Conservation (phyloP, 352 stramenopile genomes). For the Phytopythium vexans region DNA sequence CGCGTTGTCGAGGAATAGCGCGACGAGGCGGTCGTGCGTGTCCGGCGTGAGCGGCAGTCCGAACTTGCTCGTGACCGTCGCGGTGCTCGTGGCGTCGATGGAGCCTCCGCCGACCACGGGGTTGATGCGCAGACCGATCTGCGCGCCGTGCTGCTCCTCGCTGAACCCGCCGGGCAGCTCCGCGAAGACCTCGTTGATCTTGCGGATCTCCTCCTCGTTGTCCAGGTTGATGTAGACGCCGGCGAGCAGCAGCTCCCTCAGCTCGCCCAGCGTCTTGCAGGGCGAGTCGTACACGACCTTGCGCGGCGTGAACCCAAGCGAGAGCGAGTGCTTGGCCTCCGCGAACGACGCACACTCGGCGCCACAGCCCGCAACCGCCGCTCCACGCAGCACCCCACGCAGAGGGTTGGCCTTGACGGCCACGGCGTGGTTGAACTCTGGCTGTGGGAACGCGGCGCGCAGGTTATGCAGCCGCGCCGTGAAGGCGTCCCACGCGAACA, state of each 20-base stretch:
- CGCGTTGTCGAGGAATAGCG: slow-evolving; percentile 58
- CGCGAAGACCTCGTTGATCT: slow-evolving; percentile 58
- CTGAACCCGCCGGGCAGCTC: slow-evolving; percentile 23
- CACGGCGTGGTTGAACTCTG: slow-evolving; percentile 70
- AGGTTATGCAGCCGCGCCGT: slow-evolving; percentile 57
- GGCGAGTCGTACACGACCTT: slow-evolving; percentile 91
- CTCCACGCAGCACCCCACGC: slow-evolving; percentile 56
- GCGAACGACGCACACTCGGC: slow-evolving; percentile 82
- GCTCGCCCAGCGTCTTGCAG: slow-evolving; percentile 87
- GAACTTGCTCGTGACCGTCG: slow-evolving; percentile 91
- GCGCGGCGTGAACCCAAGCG: slow-evolving; percentile 62
- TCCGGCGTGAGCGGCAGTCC: slow-evolving; percentile 68
- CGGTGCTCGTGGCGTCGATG: slow-evolving; percentile 85
- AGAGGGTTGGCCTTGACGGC: slow-evolving; percentile 83
- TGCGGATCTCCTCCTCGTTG: slow-evolving; percentile 88
- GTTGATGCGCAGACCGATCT: slow-evolving; percentile 91
- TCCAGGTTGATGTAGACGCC: slow-evolving; percentile 91
- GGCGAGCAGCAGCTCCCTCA: slow-evolving; percentile 69
- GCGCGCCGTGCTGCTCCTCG: slow-evolving; percentile 26
- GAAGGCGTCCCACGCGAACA: slow-evolving; percentile 68
- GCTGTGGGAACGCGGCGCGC: slow-evolving; percentile 45
- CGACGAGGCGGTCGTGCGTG: slow-evolving; percentile 46
- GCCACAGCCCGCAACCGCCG: slow-evolving; percentile 45
- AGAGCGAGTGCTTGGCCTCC: slow-evolving; percentile 78
- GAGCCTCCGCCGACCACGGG: slow-evolving; percentile 86